Percentiles rank a stretch among this genome's conserved stretches.
Evolutionary conservation across 1,284 basidiomycete genomes (phyloP).

Genomic region (Ustilago xerochloae): DNA sequence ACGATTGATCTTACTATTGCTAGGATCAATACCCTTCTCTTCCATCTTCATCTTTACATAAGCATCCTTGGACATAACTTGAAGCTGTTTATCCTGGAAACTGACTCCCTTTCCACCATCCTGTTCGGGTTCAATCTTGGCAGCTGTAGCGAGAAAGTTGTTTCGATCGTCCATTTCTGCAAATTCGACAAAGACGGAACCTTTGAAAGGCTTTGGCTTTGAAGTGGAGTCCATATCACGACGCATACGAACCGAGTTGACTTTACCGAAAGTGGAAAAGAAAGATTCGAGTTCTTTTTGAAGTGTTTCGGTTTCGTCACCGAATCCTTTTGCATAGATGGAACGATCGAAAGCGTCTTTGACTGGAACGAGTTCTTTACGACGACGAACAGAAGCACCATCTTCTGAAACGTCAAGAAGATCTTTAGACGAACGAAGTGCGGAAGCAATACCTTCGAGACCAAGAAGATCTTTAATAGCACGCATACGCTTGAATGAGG

Average conservation of each 20-base stretch:
- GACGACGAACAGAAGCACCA: constrained; percentile 79
- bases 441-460: constrained; percentile 55
- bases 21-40: constrained; percentile 82
- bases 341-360: constrained; percentile 66
- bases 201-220: constrained; percentile 84
- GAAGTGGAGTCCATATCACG: constrained; percentile 70
- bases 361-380: constrained; percentile 70
- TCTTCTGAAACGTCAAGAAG: constrained; percentile 82
- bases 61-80: constrained; percentile 80
- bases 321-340: constrained; percentile 81
- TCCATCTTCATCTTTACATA: constrained; percentile 98
- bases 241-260: constrained; percentile 88
- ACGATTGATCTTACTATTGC: constrained; percentile 74
- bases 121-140: constrained; percentile 47
- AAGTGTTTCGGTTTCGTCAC: constrained; percentile 77
- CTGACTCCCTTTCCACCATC: constrained; percentile 57
- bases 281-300: constrained; percentile 84
- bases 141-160: constrained; percentile 81
- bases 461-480: constrained; percentile 70
- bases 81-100: constrained; percentile 72
- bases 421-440: constrained; percentile 46
- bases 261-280: constrained; percentile 83
- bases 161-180: constrained; percentile 78
- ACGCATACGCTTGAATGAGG: constrained; percentile 95
- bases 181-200: constrained; percentile 93